Base-by-base conservation (phyloP, 495 filamentous ascomycete genomes). In the Paragyromitra xinjiangensis region DNA sequence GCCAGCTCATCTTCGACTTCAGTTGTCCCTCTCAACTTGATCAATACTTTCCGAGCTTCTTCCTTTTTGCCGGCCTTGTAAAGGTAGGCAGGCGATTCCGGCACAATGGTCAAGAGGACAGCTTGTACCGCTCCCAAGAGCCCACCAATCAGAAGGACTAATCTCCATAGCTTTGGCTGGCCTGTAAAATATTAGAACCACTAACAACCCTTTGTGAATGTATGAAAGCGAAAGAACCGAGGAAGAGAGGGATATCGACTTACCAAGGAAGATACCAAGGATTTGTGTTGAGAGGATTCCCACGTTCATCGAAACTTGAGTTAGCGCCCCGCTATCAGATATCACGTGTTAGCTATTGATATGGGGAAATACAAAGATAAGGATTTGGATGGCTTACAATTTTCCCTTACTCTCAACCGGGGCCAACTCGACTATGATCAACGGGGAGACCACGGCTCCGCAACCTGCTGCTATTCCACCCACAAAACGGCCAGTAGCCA, bases 261-360 rank as follows among this genome's bases (percentile, higher is more conserved):
- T 85, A 84, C 93, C 95, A 61, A 97, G 84, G 83, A 96, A 98
- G 69, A 91, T 95, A 0, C 95, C 95, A 59, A 98, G 85, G 0
- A 90, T 85, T 81, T 98, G 96, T 0, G 94, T 90, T 37, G 91
- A 84, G 11, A 99, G 83, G 63, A 99, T 98, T 14, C 95, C 95
- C n/a, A 95, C 84, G 79, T 98, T 98, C 82, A 94, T 93, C 85
- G 93, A 94, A 75, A 99, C 87, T 81, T 99, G 95, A 3, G 95
- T 99, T 79, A 96, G 90, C 16, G 92, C 90, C 7, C 96, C 95
- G 81, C 80, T 82, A 48, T n/a, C 16, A 67, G 8, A 53, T 11
- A 40, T 29, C 14, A 39, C 11, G 37, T 53, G 65, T 68, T 7
- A 66, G 12, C 9, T 16, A 58, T 29, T 37, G 39, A 55, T 22